Evolutionary conservation across 306 rosid species (phyloP).

Genomic region (Pterocarpus santalinus): DNA sequence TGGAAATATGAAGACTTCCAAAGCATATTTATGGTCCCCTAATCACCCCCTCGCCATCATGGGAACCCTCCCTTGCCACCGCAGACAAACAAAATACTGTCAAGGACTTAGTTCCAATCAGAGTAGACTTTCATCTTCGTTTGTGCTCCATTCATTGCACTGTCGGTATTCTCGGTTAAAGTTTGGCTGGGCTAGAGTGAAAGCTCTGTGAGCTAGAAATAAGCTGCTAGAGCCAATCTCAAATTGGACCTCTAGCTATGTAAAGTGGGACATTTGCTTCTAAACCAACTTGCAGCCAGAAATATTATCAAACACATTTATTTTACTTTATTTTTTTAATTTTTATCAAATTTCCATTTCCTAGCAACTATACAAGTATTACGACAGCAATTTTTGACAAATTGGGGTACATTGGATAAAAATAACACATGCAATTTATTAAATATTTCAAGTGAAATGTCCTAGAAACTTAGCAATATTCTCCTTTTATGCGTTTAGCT

Average conservation of each 20-base stretch:
- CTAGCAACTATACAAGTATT: too few species aligned
- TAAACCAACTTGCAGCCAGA: too few species aligned
- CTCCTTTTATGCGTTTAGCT: neutral
- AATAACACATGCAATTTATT: neutral
- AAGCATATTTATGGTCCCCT: constrained; percentile 22
- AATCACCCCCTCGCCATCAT: neutral
- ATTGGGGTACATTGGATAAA: neutral
- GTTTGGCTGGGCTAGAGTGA: neutral
- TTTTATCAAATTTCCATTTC: too few species aligned
- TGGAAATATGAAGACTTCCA: neutral
- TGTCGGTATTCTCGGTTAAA: neutral
- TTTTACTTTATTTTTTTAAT: neutral
- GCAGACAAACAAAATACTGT: neutral
- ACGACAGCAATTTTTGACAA: too few species aligned
- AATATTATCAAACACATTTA: too few species aligned
- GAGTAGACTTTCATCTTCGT: constrained; percentile 1
- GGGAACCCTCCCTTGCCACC: neutral
- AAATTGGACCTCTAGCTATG: too few species aligned
- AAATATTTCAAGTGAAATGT: neutral
- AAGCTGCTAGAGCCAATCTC: too few species aligned
- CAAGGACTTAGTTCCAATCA: neutral
- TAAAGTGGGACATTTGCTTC: too few species aligned
- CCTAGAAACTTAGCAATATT: neutral
- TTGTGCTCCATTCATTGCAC: neutral
- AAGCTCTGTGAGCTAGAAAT: too few species aligned